phyloP scores from a whole-genome alignment of 2,329 filamentous ascomycete genomes.

The Calonectria montana region DNA sequence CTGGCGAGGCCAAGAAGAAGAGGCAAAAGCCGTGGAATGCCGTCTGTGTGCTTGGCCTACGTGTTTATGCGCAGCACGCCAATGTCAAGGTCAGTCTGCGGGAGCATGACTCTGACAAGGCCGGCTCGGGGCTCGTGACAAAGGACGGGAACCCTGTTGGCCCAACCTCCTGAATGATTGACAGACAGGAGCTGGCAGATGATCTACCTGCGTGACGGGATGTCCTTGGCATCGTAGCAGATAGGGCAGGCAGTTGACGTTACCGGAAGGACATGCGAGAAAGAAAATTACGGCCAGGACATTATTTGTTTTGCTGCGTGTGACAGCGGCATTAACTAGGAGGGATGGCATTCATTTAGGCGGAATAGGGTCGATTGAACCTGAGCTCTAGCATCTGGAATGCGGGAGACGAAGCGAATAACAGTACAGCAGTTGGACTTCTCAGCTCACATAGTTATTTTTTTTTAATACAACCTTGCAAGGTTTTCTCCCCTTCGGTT shows the following conservation, averaged over 20 bases:
- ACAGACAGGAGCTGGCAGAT: neutral
- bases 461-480: neutral
- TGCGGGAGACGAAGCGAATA: neutral
- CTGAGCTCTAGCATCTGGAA: neutral
- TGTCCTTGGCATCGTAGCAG: neutral
- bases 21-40: constrained; percentile 52
- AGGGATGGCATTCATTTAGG: neutral
- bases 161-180: constrained; percentile 17
- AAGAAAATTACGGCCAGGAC: neutral
- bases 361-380: neutral
- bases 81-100: constrained; percentile 49
- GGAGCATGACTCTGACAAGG: constrained; percentile 45
- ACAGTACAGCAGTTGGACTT: neutral
- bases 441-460: constrained; percentile 9
- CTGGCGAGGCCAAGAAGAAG: constrained; percentile 27
- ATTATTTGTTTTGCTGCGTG: neutral
- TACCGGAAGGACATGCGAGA: neutral
- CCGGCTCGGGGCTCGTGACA: constrained; percentile 31
- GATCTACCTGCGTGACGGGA: neutral
- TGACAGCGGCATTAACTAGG: neutral
- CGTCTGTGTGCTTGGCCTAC: constrained; percentile 54
- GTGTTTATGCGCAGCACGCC: constrained; percentile 52
- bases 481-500: neutral
- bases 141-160: constrained; percentile 25
- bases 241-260: neutral